Evolutionary conservation across 2,329 filamentous ascomycete species (phyloP).

Genomic region (Calonectria montana): DNA sequence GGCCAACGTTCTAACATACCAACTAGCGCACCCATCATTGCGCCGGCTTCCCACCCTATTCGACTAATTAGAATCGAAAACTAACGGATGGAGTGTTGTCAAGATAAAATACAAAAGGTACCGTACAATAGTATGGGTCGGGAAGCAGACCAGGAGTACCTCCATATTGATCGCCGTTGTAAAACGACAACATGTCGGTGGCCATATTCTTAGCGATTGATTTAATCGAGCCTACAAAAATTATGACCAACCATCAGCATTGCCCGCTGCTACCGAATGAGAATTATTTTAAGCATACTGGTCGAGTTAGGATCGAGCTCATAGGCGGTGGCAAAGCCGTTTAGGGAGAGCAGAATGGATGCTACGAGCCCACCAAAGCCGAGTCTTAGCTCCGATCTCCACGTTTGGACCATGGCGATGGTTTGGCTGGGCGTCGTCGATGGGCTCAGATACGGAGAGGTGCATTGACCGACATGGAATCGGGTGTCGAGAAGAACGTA

Average conservation of each 20-base stretch:
- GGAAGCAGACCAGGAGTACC: conserved; percentile 63
- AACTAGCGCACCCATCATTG: conserved; percentile 76
- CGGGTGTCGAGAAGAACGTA: conserved; percentile 22
- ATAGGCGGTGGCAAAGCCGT: conserved; percentile 46
- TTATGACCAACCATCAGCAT: conserved; percentile 9
- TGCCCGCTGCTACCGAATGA: background rate
- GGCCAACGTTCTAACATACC: conserved; percentile 15
- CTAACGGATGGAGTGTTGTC: background rate
- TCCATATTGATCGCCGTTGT: conserved; percentile 61
- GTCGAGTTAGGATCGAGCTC: conserved; percentile 51
- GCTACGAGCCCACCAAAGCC: conserved; percentile 35
- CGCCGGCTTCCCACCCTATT: conserved; percentile 78
- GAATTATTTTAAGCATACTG: conserved; percentile 39
- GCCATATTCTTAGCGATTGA: conserved; percentile 62
- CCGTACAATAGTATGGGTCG: conserved; percentile 66
- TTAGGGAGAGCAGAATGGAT: conserved; percentile 40
- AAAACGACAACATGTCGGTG: conserved; percentile 59
- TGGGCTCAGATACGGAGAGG: conserved; percentile 33
- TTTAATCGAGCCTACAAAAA: conserved; percentile 60
- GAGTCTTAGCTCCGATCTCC: conserved; percentile 22
- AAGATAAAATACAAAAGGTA: background rate
- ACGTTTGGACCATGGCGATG: conserved; percentile 35
- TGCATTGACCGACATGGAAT: conserved; percentile 34
- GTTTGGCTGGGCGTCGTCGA: conserved; percentile 26
- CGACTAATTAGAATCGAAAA: conserved; percentile 14